Evolutionary conservation across 2,329 filamentous ascomycete genomes (phyloP), one percentile per base, ranked within the genome.

Genomic region (Penicillium sp.): DNA sequence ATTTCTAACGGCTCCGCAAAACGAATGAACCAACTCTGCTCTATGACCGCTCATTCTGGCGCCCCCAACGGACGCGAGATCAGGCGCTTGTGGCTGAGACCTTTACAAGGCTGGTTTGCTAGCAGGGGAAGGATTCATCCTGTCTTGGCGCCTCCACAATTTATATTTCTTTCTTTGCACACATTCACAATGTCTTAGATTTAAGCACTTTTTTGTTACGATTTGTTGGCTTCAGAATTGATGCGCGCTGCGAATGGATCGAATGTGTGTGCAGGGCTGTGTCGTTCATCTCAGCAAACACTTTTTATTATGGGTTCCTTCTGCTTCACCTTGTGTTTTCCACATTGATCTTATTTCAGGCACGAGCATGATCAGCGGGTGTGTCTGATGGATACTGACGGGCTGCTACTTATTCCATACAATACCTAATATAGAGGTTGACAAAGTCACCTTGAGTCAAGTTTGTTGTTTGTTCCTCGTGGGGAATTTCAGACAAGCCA

Each of bases 111-210:
- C 29, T 8, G 7, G 29, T 32, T 32, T 32, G 8, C 29, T 11
- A 32, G 29, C 29, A 32, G 18, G 18, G 18, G 18, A 18, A 18
- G 18, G 18, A 18, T 18, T 18, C 18, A 18, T 18, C 18, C 18
- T 18, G 18, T 18, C 18, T 18, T 18, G 18, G 18, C 18, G 18
- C 18, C 18, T 18, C 18, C 18, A 18, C 18, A 18, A 34, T 53
- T 52, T 39, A 38, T 47, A 7, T 58, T 29, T 43, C 38, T 46
- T 59, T 59, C 52, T 58, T 26, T 57, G 52, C 55, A 59, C 49
- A 59, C 54, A 47, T 53, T 57, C 43, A 43, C 43, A 12, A 39
- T 49, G n/a, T 48, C 54, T 49, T 44, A 46, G 52, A 53, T 54
- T 53, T 52, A 54, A 57, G 50, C 49, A 50, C 48, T 41, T 48